Evolutionary conservation across 495 filamentous ascomycete species (phyloP), one percentile per base, ranked within the genome.

Genomic region (Aspergillus leporis): DNA sequence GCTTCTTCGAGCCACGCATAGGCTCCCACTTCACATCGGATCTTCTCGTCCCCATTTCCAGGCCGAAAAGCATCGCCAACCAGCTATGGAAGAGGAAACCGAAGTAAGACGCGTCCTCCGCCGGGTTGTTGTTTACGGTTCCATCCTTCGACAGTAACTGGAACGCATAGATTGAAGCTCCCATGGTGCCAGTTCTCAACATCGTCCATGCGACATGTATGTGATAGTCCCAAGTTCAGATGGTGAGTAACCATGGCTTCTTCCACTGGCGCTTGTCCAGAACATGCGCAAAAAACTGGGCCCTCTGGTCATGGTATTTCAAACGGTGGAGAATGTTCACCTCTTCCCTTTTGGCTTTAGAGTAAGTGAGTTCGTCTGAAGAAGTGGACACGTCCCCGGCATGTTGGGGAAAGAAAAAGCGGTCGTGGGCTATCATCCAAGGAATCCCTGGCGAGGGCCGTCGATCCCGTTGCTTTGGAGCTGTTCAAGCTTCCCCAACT

Each of bases 151-250:
- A 75, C 59, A 32, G 54, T 55, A n/a, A 74, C 58, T 23, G 71
- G 69, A 53, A 75, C 58, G 59, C 70, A 76, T n/a, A 74, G 57
- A 56, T 73, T 74, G 62, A 71, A 77, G 56, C 69, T 74, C 0
- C 72, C 74, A 13, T 50, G 47, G 47, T 50, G 47, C 47, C 47
- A 50, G n/a, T 50, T 50, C 13, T 50, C 22, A 28, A 50, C 47
- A 50, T 28, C 21, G 6, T 50, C 47, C 47, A 50, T 28, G 30
- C 22, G 47, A 10, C 47, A 50, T 28, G 22, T 7, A 22, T 23
- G 13, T 19, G 47, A 50, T 30, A 10, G 30, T 18, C 19, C 47
- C 13, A 23, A 22, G 47, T 50, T 50, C 25, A 50, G 47, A 10
- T 50, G 47, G 30, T 50, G 47, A 50, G 47, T 2, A 4, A 50